Percentiles rank a stretch among this genome's conserved stretches.
Conservation (phyloP, 768 basidiomycete species). For the Boletus speciosus region DNA sequence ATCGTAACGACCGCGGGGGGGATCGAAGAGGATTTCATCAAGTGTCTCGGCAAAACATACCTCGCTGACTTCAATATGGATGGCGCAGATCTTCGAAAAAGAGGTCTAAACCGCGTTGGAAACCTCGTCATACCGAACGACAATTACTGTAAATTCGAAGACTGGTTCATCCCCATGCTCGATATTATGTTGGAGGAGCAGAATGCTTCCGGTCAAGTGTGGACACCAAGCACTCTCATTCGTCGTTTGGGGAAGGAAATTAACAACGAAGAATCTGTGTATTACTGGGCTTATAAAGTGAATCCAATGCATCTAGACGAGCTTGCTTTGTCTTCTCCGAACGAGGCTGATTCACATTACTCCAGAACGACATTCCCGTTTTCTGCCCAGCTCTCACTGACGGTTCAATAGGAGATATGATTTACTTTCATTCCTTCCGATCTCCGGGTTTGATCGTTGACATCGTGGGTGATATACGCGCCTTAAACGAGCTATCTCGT, state of each 20-base stretch:
- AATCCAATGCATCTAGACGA: constrained; percentile 32
- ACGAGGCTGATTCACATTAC: constrained; percentile 24
- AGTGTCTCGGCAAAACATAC: constrained; percentile 96
- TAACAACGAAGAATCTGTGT: constrained; percentile 93
- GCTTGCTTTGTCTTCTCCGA: constrained; percentile 10
- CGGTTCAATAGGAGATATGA: constrained; percentile 98
- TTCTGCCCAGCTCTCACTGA: constrained; percentile 99
- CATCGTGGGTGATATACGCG: constrained; percentile 91
- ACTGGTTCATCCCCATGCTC: constrained; percentile 96
- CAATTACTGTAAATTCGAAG: constrained; percentile 99
- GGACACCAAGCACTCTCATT: constrained; percentile 96
- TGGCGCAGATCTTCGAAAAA: constrained; percentile 79
- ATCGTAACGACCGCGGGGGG: constrained; percentile 98
- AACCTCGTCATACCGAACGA: constrained; percentile 96
- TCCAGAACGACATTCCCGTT: constrained; percentile 94
- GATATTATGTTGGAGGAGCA: constrained; percentile 91
- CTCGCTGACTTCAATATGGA: constrained; percentile 90
- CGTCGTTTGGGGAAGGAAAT: constrained; percentile 95
- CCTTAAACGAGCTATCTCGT: constrained; percentile 84
- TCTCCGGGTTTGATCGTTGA: constrained; percentile 83
- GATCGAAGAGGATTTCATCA: constrained; percentile 98
- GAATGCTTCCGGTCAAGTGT: constrained; percentile 59
- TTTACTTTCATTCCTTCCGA: constrained; percentile 96
- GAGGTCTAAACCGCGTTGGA: constrained; percentile 96
- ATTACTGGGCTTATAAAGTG: constrained; percentile 99